phyloP scores from a whole-genome alignment of 129 eudicot species.

The Tagetes patula region DNA sequence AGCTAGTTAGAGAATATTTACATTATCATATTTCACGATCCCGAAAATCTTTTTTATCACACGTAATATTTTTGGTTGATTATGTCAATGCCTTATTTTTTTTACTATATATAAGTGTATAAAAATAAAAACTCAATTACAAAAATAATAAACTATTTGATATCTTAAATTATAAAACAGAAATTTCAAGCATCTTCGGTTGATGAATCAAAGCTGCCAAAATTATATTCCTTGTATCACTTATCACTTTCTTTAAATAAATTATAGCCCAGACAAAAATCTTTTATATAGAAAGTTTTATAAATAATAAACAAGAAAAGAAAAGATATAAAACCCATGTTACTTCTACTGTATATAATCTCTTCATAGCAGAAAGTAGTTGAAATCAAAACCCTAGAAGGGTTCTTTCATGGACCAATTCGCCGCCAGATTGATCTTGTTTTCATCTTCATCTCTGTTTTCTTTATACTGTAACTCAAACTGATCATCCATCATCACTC shows the following conservation, averaged over 20 bases:
- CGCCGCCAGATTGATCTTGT: conserved; percentile 80
- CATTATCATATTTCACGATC: background rate
- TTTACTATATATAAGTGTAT: background rate
- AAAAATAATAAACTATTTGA: background rate
- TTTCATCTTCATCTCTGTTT: conserved; percentile 26
- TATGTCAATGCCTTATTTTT: background rate
- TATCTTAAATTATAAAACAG: background rate
- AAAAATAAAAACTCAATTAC: background rate
- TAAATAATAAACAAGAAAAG: conserved; percentile 10
- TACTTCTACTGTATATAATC: conserved; percentile 46
- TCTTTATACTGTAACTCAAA: conserved; percentile 33
- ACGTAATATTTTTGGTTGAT: background rate
- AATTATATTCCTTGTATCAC: conserved; percentile 16
- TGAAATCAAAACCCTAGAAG: conserved; percentile 85
- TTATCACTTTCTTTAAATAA: conserved; percentile 22
- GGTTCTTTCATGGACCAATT: conserved; percentile 59
- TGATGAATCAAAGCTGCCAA: conserved; percentile 25
- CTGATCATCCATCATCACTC: conserved; percentile 15
- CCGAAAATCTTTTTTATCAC: background rate
- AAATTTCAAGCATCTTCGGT: conserved; percentile 1
- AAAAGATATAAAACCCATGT: conserved; percentile 6
- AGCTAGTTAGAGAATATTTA: background rate
- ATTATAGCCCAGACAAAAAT: conserved; percentile 28
- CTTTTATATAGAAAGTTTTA: conserved; percentile 4
- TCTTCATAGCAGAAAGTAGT: conserved; percentile 35